These are phyloP conservation scores for Pulveroboletus sp. DNA, from an alignment of 768 basidiomycete species.

Conservation along the genomic window DNA sequence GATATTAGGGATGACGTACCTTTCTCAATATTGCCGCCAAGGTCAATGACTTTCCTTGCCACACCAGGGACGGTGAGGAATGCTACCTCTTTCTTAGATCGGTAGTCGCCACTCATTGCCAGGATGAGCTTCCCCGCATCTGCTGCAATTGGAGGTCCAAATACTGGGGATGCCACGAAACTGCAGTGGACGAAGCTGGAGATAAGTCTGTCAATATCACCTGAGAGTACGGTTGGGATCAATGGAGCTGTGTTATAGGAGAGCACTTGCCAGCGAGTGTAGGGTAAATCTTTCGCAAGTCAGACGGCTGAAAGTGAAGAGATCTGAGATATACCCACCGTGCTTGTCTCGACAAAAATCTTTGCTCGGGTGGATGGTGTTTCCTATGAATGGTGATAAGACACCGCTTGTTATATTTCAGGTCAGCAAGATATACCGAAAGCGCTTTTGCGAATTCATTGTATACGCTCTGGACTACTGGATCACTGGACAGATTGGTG, in stretches of 20 bases:
- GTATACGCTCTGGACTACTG: constrained; percentile 62
- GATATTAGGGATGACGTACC: constrained; percentile 36
- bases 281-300: constrained; percentile 49
- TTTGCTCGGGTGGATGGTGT: constrained; percentile 48
- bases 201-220: constrained; percentile 66
- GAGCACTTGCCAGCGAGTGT: constrained; percentile 40
- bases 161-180: constrained; percentile 75
- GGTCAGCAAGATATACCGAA: constrained; percentile 37
- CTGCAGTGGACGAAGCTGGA: constrained; percentile 54
- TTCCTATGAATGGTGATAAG: constrained; percentile 28
- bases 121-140: constrained; percentile 63
- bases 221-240: constrained; percentile 28
- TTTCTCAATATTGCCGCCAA: constrained; percentile 84
- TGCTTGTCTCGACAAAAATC: constrained; percentile 84
- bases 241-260: not conserved
- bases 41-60: constrained; percentile 71
- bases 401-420: not conserved
- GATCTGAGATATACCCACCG: constrained; percentile 43
- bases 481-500: constrained; percentile 70
- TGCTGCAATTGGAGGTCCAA: constrained; percentile 67
- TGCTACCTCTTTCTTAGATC: constrained; percentile 76
- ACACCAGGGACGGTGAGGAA: constrained; percentile 77
- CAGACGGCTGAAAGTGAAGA: constrained; percentile 1
- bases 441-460: constrained; percentile 55
- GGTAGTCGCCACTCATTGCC: constrained; percentile 75